Evolutionary conservation across 805 yeast genomes (phyloP).

Genomic region (Candida fluviatilis): DNA sequence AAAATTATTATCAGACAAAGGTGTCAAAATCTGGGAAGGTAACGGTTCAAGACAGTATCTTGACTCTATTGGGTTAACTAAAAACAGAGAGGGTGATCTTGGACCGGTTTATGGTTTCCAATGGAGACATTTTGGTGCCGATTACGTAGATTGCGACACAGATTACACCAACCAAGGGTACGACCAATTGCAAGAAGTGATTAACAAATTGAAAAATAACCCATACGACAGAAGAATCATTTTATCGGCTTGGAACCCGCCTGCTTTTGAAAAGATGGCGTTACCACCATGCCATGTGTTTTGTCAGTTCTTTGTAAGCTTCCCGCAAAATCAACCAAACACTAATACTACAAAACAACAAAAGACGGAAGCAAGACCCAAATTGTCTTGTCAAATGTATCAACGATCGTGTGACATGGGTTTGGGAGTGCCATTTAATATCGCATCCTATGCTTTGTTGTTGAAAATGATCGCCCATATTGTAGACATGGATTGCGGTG

Average conservation of each 20-base stretch:
- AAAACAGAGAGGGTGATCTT: constrained; percentile 87
- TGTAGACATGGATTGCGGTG: constrained; percentile 94
- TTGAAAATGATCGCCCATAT: constrained; percentile 95
- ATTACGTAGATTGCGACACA: constrained; percentile 78
- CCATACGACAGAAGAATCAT: constrained; percentile 95
- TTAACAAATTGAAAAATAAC: constrained; percentile 73
- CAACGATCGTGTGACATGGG: constrained; percentile 99
- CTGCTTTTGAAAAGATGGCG: constrained; percentile 92
- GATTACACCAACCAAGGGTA: constrained; percentile 86
- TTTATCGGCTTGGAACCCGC: constrained; percentile 98
- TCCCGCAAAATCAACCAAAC: constrained; percentile 46
- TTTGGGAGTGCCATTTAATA: constrained; percentile 97
- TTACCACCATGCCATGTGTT: constrained; percentile 98
- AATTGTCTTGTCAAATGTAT: constrained; percentile 81
- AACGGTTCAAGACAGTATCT: constrained; percentile 91
- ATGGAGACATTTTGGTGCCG: constrained; percentile 99
- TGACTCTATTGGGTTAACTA: constrained; percentile 73
- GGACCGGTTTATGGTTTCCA: constrained; percentile 99
- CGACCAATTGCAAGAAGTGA: constrained; percentile 82
- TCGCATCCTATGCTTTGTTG: constrained; percentile 91
- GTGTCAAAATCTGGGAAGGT: constrained; percentile 99
- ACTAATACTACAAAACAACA: constrained; percentile 10
- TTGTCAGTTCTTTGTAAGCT: constrained; percentile 89
- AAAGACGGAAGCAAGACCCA: constrained; percentile 43
- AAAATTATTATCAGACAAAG: constrained; percentile 67